Evolutionary conservation across 2,329 filamentous ascomycete genomes (phyloP).

Genomic region (Exophiala spinifera): DNA sequence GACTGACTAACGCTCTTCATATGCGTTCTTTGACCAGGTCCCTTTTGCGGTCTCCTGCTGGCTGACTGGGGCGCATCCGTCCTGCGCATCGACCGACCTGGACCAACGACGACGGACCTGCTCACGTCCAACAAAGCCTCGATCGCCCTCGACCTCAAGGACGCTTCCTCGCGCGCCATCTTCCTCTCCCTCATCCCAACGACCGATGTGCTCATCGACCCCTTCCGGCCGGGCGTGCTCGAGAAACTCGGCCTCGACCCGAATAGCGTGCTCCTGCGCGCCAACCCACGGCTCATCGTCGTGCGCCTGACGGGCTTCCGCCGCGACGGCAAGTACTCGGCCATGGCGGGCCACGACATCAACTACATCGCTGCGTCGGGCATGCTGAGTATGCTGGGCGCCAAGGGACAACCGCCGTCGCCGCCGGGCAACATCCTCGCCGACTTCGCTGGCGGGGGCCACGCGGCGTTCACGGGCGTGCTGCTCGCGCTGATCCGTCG

Average conservation of each 20-base stretch:
- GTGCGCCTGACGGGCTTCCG: constrained; percentile 88
- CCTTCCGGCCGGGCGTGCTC: constrained; percentile 85
- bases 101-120: constrained; percentile 61
- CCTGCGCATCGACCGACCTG: constrained; percentile 73
- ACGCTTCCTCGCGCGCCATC: constrained; percentile 61
- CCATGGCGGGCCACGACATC: constrained; percentile 93
- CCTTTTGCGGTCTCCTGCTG: constrained; percentile 83
- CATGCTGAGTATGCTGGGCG: constrained; percentile 70
- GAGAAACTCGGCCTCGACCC: constrained; percentile 80
- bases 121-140: constrained; percentile 76
- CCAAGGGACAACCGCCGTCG: constrained; percentile 63
- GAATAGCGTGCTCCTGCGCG: constrained; percentile 56
- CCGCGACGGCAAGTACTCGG: constrained; percentile 76
- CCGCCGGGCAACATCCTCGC: constrained; percentile 80
- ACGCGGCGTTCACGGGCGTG: constrained; percentile 76
- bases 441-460: constrained; percentile 88
- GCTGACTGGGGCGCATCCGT: constrained; percentile 87
- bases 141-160: constrained; percentile 78
- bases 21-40: constrained; percentile 55
- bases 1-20: background rate
- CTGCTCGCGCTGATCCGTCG: constrained; percentile 67
- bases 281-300: constrained; percentile 75
- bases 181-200: constrained; percentile 61
- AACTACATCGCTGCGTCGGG: constrained; percentile 92
- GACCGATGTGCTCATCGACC: constrained; percentile 83